Evolutionary conservation across 2,329 filamentous ascomycete species (phyloP).

Genomic region (Stachybotrys elegans): DNA sequence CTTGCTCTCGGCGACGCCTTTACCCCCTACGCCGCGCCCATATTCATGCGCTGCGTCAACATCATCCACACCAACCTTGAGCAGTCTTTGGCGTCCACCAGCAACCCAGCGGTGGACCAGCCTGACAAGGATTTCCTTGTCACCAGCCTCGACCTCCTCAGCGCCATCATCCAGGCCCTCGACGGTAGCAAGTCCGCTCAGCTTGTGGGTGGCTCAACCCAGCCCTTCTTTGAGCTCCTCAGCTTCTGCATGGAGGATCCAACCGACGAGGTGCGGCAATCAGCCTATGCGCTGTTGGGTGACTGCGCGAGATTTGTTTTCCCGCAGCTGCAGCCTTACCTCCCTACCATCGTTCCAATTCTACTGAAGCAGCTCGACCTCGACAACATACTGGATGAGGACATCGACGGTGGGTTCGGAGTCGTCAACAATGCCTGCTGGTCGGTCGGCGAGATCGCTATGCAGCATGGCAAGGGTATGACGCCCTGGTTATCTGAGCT

Average conservation of each 20-base stretch:
- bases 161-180: conserved; percentile 87
- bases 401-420: conserved; percentile 79
- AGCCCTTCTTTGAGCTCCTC: conserved; percentile 84
- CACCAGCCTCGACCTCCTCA: conserved; percentile 88
- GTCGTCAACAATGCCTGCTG: conserved; percentile 98
- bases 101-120: conserved; percentile 64
- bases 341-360: conserved; percentile 71
- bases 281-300: conserved; percentile 88
- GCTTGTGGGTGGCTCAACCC: conserved; percentile 70
- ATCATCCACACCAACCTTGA: conserved; percentile 91
- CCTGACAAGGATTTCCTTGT: conserved; percentile 97
- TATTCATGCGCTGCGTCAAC: conserved; percentile 82
- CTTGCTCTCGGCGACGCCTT: conserved; percentile 80
- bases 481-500: conserved; percentile 71
- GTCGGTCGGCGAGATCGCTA: conserved; percentile 88
- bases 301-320: conserved; percentile 95
- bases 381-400: conserved; percentile 69
- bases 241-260: conserved; percentile 88
- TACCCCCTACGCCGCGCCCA: conserved; percentile 75
- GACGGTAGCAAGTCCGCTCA: conserved; percentile 67
- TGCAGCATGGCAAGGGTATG: conserved; percentile 72
- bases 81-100: conserved; percentile 65
- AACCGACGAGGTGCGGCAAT: conserved; percentile 90
- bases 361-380: conserved; percentile 86
- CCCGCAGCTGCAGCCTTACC: conserved; percentile 67